Conservation (phyloP, 75 land plant species). For the Pinus tabuliformis region DNA sequence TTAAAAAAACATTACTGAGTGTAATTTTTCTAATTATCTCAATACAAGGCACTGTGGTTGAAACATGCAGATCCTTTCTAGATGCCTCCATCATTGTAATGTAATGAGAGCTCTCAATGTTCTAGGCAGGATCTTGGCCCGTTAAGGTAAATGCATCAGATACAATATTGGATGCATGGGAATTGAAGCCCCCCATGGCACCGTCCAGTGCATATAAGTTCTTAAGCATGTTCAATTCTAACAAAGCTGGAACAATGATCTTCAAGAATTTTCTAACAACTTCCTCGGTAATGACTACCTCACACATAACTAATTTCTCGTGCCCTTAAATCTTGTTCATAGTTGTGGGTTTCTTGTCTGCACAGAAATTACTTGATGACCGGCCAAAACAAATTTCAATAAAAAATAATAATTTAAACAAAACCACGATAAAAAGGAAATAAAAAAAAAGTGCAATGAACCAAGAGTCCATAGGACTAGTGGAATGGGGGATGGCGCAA, state of each 20-base stretch:
- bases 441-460: no score
- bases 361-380: conserved; percentile 55
- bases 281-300: conserved; percentile 60
- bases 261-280: conserved; percentile 74
- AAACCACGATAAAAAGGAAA: no score
- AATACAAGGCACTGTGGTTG: conserved; percentile 66
- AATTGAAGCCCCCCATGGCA: conserved; percentile 79
- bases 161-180: conserved; percentile 84
- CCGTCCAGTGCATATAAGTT: conserved; percentile 90
- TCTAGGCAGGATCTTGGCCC: conserved; percentile 86
- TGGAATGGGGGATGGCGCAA: no score
- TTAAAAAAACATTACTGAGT: no score
- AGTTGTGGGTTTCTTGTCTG: conserved; percentile 58
- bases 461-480: no score
- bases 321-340: conserved; percentile 81
- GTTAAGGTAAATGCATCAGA: conserved; percentile 73
- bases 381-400: no score
- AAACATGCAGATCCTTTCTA: conserved; percentile 64
- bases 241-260: conserved; percentile 68
- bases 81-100: conserved; percentile 72
- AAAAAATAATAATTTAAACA: no score
- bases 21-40: neutral
- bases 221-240: conserved; percentile 85
- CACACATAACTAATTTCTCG: conserved; percentile 81
- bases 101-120: conserved; percentile 82